These are phyloP conservation scores for Stachybotrys chartarum DNA, from an alignment of 2,329 filamentous ascomycete genomes.

Conservation along the genomic window DNA sequence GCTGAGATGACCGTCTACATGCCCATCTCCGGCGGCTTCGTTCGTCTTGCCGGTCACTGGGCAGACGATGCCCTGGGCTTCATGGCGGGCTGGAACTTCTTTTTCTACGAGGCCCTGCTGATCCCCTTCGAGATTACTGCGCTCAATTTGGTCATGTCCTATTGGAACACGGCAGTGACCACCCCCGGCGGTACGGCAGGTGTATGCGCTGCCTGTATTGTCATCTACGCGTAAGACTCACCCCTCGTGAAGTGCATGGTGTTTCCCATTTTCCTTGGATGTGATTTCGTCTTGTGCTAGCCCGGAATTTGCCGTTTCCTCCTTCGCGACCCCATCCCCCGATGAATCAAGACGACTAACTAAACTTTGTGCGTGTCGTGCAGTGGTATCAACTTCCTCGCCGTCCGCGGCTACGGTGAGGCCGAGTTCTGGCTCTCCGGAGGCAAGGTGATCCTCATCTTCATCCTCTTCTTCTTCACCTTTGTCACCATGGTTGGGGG, in stretches of 20 bases:
- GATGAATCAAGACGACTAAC: constrained; percentile 10
- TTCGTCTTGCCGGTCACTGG: constrained; percentile 58
- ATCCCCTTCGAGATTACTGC: constrained; percentile 37
- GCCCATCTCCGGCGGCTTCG: constrained; percentile 56
- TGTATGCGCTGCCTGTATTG: constrained; percentile 49
- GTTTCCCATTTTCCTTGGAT: constrained; percentile 2
- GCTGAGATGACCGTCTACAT: constrained; percentile 59
- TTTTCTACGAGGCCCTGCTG: constrained; percentile 35
- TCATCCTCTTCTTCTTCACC: constrained; percentile 65
- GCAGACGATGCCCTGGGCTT: constrained; percentile 60
- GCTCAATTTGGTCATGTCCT: constrained; percentile 34
- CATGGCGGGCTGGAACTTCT: constrained; percentile 36
- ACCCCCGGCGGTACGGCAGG: constrained; percentile 60
- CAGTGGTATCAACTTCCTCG: constrained; percentile 55
- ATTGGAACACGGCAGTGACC: constrained; percentile 33
- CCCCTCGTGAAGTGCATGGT: neutral
- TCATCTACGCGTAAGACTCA: constrained; percentile 46
- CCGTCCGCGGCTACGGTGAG: constrained; percentile 60
- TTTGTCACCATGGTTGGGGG: constrained; percentile 74
- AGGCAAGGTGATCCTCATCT: constrained; percentile 60
- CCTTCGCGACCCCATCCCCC: neutral
- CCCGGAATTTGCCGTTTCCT: neutral
- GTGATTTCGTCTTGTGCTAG: constrained; percentile 3
- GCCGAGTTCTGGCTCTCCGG: constrained; percentile 62
- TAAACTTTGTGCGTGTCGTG: constrained; percentile 17